These are phyloP conservation scores for Botrytis byssoidea DNA, from an alignment of 2,329 filamentous ascomycete species.

Conservation along the genomic window DNA sequence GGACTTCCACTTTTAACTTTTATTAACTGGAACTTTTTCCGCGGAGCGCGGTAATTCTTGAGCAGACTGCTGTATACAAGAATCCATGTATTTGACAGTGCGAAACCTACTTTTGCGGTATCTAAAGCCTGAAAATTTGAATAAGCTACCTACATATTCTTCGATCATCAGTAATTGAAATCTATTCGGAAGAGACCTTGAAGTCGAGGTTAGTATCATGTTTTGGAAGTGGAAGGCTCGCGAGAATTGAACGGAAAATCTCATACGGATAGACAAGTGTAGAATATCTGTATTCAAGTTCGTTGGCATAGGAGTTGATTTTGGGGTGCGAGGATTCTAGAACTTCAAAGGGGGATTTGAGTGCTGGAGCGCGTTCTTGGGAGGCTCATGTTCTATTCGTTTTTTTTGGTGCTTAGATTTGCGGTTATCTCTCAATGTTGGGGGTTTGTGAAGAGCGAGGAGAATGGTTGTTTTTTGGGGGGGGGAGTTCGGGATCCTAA, in stretches of 20 bases:
- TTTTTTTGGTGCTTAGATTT: background rate
- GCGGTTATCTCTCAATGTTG: fast-evolving
- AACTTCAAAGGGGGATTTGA: fast-evolving
- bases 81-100: background rate
- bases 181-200: background rate
- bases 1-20: background rate
- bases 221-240: background rate
- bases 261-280: fast-evolving
- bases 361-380: no score
- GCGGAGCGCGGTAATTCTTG: background rate
- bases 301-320: background rate
- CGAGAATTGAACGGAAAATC: fast-evolving
- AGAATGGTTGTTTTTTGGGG: background rate
- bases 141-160: background rate
- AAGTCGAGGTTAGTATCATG: background rate
- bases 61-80: background rate
- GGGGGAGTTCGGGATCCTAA: background rate
- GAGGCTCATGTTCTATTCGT: no score
- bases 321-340: background rate
- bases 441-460: background rate
- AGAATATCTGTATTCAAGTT: background rate
- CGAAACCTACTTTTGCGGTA: background rate
- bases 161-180: fast-evolving
- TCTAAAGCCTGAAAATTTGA: background rate
- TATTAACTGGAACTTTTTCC: background rate